Conservation (phyloP, 148 eudicot genomes). For the Rhododendron vialii region DNA sequence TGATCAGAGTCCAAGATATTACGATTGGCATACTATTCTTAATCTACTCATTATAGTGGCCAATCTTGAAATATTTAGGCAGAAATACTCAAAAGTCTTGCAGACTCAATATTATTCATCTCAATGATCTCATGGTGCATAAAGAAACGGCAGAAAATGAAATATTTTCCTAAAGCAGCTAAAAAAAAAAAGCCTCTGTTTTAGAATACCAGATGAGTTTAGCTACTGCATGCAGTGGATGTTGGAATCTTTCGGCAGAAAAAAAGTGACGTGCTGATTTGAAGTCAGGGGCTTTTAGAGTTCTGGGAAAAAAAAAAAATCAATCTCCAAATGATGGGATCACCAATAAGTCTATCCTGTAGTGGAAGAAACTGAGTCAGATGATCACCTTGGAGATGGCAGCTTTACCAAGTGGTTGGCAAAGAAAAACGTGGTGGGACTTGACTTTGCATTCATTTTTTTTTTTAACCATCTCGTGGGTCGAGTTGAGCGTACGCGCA, state of each 20-base stretch:
- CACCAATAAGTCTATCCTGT: neutral
- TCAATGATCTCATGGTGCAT: too few species aligned
- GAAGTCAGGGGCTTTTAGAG: neutral
- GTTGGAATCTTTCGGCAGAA: neutral
- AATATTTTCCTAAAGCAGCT: neutral
- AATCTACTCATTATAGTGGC: neutral
- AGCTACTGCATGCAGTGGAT: neutral
- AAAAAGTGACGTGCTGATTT: neutral
- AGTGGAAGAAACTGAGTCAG: constrained; percentile 2
- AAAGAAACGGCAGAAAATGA: neutral
- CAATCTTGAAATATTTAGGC: neutral
- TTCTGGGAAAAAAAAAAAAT: neutral
- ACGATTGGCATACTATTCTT: neutral
- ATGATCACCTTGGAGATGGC: neutral
- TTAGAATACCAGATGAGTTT: neutral
- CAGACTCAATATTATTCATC: neutral
- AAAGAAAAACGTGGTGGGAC: neutral
- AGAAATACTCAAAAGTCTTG: neutral
- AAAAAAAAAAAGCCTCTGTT: neutral
- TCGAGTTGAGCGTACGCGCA: neutral
- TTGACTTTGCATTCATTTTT: neutral
- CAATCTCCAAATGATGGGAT: neutral
- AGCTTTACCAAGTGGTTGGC: neutral
- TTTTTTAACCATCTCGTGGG: neutral
- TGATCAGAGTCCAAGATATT: neutral